Conservation (phyloP, 2,329 filamentous ascomycete species). For the Fusarium mangiferae region DNA sequence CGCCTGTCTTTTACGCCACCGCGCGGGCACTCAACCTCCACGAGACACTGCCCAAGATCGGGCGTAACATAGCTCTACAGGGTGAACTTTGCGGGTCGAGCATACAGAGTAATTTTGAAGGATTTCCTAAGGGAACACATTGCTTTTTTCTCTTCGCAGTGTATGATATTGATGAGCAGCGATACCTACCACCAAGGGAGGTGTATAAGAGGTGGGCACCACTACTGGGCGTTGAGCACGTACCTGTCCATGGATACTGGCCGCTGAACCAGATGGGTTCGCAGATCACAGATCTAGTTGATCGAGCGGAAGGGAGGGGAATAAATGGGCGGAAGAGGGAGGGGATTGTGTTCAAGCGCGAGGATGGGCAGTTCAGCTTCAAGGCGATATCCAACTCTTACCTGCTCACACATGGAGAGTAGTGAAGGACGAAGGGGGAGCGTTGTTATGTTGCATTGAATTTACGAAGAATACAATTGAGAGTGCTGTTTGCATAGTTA, state of each 20-base stretch:
- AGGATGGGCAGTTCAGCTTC: conserved; percentile 36
- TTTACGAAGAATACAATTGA: conserved; percentile 41
- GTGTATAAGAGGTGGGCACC: conserved; percentile 43
- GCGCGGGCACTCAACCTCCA: conserved; percentile 20
- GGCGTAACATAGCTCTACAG: conserved; percentile 37
- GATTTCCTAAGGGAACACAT: conserved; percentile 32
- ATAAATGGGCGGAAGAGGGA: conserved; percentile 39
- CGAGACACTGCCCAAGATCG: conserved; percentile 8
- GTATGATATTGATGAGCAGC: conserved; percentile 46
- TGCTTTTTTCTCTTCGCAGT: conserved; percentile 50
- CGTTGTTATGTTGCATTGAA: conserved; percentile 23
- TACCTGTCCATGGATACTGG: conserved; percentile 42
- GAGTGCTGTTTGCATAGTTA: conserved; percentile 41
- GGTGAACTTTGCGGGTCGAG: conserved; percentile 42
- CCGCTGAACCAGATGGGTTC: conserved; percentile 22
- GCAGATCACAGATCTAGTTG: conserved; percentile 28
- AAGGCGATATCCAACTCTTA: conserved; percentile 44
- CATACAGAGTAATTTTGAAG: conserved; percentile 40
- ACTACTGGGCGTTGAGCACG: conserved; percentile 47
- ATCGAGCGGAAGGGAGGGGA: conserved; percentile 35
- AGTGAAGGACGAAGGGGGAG: neutral
- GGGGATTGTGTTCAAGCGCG: conserved; percentile 40
- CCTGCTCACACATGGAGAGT: conserved; percentile 42
- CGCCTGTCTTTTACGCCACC: conserved; percentile 29
- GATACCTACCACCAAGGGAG: conserved; percentile 41